Base-by-base conservation (phyloP, 2,329 filamentous ascomycete genomes). In the Hirsutella rhossiliensis region DNA sequence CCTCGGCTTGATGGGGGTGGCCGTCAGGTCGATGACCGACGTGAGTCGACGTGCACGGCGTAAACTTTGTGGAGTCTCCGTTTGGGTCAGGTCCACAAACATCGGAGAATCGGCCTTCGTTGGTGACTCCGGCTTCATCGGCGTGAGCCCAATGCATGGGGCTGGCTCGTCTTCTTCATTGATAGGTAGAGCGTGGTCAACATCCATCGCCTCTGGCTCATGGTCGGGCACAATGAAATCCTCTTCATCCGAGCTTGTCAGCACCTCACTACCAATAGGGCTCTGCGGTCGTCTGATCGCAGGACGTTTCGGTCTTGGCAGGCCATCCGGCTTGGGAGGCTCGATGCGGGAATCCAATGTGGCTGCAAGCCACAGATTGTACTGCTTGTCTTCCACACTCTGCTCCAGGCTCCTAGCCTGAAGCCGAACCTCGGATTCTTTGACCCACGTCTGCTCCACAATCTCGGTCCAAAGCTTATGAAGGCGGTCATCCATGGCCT, bases 391-490 rank as follows among this genome's bases (percentile, higher is more conserved):
- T 31, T 76, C 72, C 1, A 95, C 62, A 4, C 72, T 87, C 5
- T 68, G 64, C 47, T 90, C 79, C 44, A 94, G 64, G 31, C 64
- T 72, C 11, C 64, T 61, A 41, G 79, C 78, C 52, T 78, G 75
- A 6, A 61, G 63, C 23, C 67, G 62, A 13, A 92, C 56, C 13
- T 79, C 69, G 1, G 60, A 53, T 19, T 65, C 62, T 8, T 65
- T 73, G 11, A 62, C 58, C 75, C 80, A 87, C 28, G 67, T 56
- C 15, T 72, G 63, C 1, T 57, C 52, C 19, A 68, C 49, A 30
- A 87, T 75, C 18, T 77, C 70, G 1, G 66, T 53, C 11, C 69
- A 68, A 15, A 79, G 60, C 40, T 72, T 78, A n/a, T 58, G 56
- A 28, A 90, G 66, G 11, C 82, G 77, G 2, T 53, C 47, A 12